These are phyloP conservation scores for Eucalyptus polyanthemos DNA, from an alignment of 345 rosid species.

Conservation along the genomic window DNA sequence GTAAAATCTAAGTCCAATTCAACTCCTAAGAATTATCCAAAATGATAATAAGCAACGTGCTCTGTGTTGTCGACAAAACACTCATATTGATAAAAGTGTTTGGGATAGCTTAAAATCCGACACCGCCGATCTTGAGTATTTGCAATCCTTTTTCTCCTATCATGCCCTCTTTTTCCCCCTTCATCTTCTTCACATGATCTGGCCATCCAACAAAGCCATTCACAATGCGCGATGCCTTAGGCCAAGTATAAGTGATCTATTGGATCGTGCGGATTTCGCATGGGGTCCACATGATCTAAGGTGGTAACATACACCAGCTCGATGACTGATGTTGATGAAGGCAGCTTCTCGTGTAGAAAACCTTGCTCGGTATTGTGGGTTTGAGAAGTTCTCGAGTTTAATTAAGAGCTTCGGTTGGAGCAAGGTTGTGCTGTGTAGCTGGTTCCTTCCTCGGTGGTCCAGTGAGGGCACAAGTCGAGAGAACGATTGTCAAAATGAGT, in stretches of 20 bases:
- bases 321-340: not conserved
- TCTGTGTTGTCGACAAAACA: not conserved
- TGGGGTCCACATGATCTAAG: not conserved
- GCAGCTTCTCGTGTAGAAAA: not conserved
- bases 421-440: not conserved
- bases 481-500: not conserved
- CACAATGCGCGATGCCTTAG: accelerated
- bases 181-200: not conserved
- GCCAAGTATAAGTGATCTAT: accelerated
- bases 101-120: not conserved
- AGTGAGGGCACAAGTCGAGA: not conserved
- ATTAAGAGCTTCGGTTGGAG: not conserved
- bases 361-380: not conserved
- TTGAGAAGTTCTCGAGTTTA: not conserved
- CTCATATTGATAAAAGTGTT: not conserved
- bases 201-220: not conserved
- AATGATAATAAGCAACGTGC: too few relatives aligned
- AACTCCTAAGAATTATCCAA: not conserved
- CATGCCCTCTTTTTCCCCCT: not conserved
- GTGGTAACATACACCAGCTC: not conserved
- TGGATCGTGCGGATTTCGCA: accelerated
- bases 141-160: not conserved
- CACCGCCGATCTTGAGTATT: not conserved
- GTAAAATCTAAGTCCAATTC: not conserved
- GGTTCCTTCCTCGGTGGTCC: not conserved